Conservation (phyloP, 164 flowering plant species). For the Annona cherimola region DNA sequence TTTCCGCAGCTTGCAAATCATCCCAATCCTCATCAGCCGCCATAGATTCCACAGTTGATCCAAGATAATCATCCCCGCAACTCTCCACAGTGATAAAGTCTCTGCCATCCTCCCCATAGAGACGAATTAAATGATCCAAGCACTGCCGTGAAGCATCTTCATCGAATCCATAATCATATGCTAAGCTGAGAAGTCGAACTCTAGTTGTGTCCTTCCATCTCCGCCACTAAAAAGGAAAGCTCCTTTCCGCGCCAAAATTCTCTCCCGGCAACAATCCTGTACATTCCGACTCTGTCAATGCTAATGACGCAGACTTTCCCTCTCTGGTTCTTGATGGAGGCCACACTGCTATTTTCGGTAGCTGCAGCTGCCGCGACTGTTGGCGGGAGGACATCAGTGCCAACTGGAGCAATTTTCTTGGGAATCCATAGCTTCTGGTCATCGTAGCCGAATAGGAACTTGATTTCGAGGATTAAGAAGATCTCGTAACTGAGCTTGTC, state of each 20-base stretch:
- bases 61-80: constrained; percentile 93
- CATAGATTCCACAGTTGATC: constrained; percentile 65
- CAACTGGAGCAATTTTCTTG: no score
- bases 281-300: no score
- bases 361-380: no score
- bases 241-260: constrained; percentile 1
- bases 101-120: constrained; percentile 89
- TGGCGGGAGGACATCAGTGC: no score
- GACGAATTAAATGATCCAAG: constrained; percentile 62
- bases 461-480: no score
- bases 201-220: constrained; percentile 21
- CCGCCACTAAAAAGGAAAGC: background rate
- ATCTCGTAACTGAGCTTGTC: no score
- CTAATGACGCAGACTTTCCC: no score
- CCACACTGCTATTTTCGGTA: no score
- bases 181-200: constrained; percentile 70
- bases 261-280: no score
- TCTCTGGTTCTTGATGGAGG: no score
- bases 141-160: constrained; percentile 50
- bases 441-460: no score
- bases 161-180: constrained; percentile 75
- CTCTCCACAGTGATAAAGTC: constrained; percentile 87
- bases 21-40: constrained; percentile 87
- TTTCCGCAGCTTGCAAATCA: constrained; percentile 78
- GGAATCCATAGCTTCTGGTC: no score